Base-by-base conservation (phyloP, 139 green algal genomes). In the Micromonas pusilla region DNA sequence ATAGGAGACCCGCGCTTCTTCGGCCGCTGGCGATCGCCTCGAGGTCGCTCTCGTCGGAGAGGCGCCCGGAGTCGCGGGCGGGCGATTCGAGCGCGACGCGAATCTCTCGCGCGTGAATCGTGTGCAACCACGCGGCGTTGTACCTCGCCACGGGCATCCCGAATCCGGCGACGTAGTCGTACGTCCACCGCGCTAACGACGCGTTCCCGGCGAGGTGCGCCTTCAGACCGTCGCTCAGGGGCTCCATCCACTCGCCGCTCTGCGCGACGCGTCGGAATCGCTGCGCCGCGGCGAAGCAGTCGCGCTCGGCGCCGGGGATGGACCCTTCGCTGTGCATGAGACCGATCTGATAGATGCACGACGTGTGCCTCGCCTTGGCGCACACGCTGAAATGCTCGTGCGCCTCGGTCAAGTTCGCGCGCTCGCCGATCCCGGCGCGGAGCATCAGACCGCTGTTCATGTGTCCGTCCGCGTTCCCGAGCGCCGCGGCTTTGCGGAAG, bases 371-470 rank as follows among this genome's bases (percentile, higher is more conserved):
- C 33, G 32, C 75, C 21, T 33, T 38, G 21, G 72, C 72, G 5
- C 72, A 52, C 52, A 21, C 0, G 3, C 25, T 13, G 2, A 78
- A 78, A 25, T 64, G 34, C 20, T 1, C 25, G 31, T 78, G 75
- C 1, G 72, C 72, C 4, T 70, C 26, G 2, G 72, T 26, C n/a
- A 36, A 52, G 72, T 78, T 53, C 38, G 25, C 45, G 20, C 68
- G 25, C 20, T 23, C 23, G 1, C 68, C 68, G 20, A 57, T 57
- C 20, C 68, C 68, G 1, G 21, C 68, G 33, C 68, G 68, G 26
- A 75, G 36, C 68, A 75, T 75, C 21, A 75, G 36, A 1, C 68
- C 68, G 68, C 25, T 26, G 68, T 75, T 75, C 2, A 75, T 26
- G 25, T 60, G n/a, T 13, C 37, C 68, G 4, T 75, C 68, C 1